Conservation (phyloP, 768 basidiomycete genomes). For the Glaciozyma martinii region DNA sequence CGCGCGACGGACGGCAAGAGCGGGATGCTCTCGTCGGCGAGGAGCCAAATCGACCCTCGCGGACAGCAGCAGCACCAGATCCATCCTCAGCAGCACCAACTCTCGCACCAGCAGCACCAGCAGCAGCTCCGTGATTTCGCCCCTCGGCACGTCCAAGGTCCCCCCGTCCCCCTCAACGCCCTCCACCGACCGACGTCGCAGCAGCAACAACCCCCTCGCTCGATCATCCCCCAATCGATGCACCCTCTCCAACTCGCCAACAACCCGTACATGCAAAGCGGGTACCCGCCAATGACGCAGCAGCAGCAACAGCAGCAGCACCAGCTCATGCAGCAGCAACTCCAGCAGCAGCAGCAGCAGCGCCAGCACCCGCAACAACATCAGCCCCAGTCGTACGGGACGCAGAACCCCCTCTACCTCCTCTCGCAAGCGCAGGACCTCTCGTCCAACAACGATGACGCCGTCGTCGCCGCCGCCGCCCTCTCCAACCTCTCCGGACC, state of each 20-base stretch:
- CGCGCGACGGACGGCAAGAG: conserved; percentile 3
- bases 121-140: no score
- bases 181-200: background rate
- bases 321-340: background rate
- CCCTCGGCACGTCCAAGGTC: no score
- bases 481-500: conserved; percentile 29
- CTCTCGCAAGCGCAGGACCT: conserved; percentile 29
- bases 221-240: background rate
- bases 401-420: conserved; percentile 34
- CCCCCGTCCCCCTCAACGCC: background rate
- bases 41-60: background rate
- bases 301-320: conserved; percentile 3
- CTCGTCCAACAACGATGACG: conserved; percentile 28
- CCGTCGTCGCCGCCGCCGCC: conserved; percentile 33
- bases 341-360: background rate
- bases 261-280: background rate
- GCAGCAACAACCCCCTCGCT: background rate
- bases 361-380: background rate
- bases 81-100: conserved; percentile 19
- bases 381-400: background rate
- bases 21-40: background rate
- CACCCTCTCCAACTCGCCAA: background rate
- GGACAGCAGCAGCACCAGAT: background rate
- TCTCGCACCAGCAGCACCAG: background rate
- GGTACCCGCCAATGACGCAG: conserved; percentile 29